Evolutionary conservation across 257 asterid genomes (phyloP), one percentile per base, ranked within the genome.

Genomic region (Forsythia suspensa): DNA sequence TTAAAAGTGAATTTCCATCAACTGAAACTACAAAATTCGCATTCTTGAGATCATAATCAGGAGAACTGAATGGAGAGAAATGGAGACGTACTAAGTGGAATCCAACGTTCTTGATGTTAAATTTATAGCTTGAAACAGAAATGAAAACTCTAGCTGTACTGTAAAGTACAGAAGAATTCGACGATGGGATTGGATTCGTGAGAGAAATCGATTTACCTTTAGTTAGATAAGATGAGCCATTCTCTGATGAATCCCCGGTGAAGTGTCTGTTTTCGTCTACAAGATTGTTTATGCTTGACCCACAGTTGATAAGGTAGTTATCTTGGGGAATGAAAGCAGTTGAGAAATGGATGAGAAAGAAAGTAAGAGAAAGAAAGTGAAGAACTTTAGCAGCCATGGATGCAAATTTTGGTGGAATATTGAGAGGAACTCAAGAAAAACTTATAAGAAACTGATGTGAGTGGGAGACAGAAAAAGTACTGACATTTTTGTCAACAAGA

Each of bases 61-160:
- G 73, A 24, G 92, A 81, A 77, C 18, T 79, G 36, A 94, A 94
- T 8, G 97, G 90, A 20, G 86, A 83, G 85, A 92, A 92, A 83
- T 94, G 98, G 70, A 94, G 77, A 46, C 98, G 97, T 39, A 90
- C 76, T 29, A 92, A 85, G 76, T 94, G 98, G 79, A 90, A 89
- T 73, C 97, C 97, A 13, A 74, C 0, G 52, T 79, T 86, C 84
- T 83, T 88, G 84, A 94, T 85, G 0, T 29, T 66, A 24, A 94
- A 90, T 2, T 59, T 71, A 51, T 90, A 94, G 68, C 69, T 86
- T 18, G 93, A 89, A 72, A 81, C 70, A 42, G 85, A 68, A 59
- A 83, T 86, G 89, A 94, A 94, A 77, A 89, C 85, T 75, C 98
- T 85, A 48, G 95, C 94, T 66, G 94, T 73, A 37, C 6, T 43